Evolutionary conservation across 768 basidiomycete species (phyloP), one percentile per base, ranked within the genome.

Genomic region (Hydnomerulius pinastri): DNA sequence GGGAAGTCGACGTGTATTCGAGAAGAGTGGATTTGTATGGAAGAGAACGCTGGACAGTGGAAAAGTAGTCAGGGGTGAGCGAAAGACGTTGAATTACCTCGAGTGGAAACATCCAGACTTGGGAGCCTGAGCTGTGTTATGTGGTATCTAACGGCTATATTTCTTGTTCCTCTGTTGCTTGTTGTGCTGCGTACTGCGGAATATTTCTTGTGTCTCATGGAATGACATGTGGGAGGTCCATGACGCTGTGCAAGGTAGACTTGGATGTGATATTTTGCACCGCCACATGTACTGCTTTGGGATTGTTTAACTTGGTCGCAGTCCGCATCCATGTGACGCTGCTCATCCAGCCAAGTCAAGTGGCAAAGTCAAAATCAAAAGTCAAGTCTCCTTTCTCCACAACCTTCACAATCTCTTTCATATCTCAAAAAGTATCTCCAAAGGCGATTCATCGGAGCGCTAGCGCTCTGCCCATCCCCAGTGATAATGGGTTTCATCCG

Each of bases 1-100:
- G 4, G 86, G 73, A 0, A 89, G 88, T 54, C 68, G 74, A 6
- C 73, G 79, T 41, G 85, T 88, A 15, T 86, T 90, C 56, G 73
- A 80, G 61, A 87, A 86, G 75, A 81, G 78, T 51, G 82, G 82
- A 4, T 87, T 87, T 51, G 65, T 62, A 28, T 61, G 71, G 55
- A 61, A 60, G 49, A 58, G 72, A 46, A 71, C 71, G 15, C 37
- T 79, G 21, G 64, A 76, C 45, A 69, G 77, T 15, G 71, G 64
- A 12, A 60, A 71, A 25, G 53, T 64, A 7, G 65, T 74, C 3
- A 65, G 71, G 48, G 76, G 77, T n/a, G 65, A 66, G 43, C 67
- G 23, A 40, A 70, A 66, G 45, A 66, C 62, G 41, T 13, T 77
- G 15, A 64, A 72, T 47, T 61, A 72, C 11, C 45, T 80, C 11